Evolutionary conservation across 257 asterid species (phyloP).

Genomic region (Striga asiatica): DNA sequence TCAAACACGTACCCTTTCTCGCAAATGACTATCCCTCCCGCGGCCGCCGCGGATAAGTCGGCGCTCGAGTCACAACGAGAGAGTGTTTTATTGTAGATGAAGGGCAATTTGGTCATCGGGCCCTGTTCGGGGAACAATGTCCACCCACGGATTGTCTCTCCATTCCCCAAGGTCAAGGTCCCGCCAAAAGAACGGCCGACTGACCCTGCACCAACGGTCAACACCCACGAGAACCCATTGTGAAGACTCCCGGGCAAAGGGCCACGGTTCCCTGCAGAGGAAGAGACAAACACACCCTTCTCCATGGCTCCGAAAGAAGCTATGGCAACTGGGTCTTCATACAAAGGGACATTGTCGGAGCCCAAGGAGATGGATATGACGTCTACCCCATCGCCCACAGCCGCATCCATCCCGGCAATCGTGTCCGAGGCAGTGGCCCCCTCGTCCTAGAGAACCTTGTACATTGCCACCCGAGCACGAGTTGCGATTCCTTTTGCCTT

Average conservation of each 20-base stretch:
- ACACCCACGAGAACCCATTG: conserved; percentile 52
- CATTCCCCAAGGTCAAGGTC: conserved; percentile 26
- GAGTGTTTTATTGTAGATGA: conserved; percentile 26
- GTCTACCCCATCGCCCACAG: conserved; percentile 40
- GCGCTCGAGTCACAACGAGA: conserved; percentile 32
- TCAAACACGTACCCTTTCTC: background rate
- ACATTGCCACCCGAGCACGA: conserved; percentile 29
- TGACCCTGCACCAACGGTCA: conserved; percentile 42
- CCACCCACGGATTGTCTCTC: conserved; percentile 32
- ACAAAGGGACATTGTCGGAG: conserved; percentile 1
- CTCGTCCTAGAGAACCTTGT: conserved; percentile 30
- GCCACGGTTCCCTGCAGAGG: conserved; percentile 45
- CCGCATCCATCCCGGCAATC: conserved; percentile 37
- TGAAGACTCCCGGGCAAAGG: conserved; percentile 16
- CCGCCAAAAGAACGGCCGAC: conserved; percentile 44
- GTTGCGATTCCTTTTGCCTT: conserved; percentile 33
- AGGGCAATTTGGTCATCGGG: conserved; percentile 31
- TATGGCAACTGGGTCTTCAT: conserved; percentile 29
- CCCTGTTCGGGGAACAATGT: background rate
- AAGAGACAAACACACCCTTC: conserved; percentile 25
- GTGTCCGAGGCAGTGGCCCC: conserved; percentile 26
- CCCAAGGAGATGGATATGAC: conserved; percentile 33
- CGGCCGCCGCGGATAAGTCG: conserved; percentile 3
- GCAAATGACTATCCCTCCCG: too few species aligned
- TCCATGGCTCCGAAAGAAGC: conserved; percentile 36